Evolutionary conservation across 257 asterid species (phyloP).

Genomic region (Anisodus tanguticus): DNA sequence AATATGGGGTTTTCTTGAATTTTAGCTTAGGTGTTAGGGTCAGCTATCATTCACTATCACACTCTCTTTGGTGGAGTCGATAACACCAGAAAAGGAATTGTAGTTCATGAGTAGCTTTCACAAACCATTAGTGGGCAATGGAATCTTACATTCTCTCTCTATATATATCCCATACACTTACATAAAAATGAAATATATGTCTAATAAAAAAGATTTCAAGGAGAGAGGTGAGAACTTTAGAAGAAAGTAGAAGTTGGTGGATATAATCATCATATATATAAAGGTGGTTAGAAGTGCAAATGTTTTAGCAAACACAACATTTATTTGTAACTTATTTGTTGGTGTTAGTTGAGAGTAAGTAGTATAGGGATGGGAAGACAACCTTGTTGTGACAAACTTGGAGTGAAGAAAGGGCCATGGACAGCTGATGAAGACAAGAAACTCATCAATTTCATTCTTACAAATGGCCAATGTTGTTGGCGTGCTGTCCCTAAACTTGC

Average conservation of each 20-base stretch:
- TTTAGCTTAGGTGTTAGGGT: constrained; percentile 33
- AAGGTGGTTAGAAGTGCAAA: constrained; percentile 72
- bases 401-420: constrained; percentile 99
- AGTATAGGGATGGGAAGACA: constrained; percentile 73
- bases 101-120: constrained; percentile 70
- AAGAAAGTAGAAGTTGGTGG: constrained; percentile 39
- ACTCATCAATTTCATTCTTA: constrained; percentile 73
- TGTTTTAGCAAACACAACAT: constrained; percentile 23
- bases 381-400: constrained; percentile 96
- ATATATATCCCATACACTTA: neutral
- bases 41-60: constrained; percentile 64
- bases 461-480: constrained; percentile 98
- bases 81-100: constrained; percentile 56
- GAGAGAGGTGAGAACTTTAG: constrained; percentile 9
- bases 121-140: constrained; percentile 63
- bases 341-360: neutral
- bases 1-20: neutral
- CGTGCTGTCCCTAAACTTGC: constrained; percentile 96
- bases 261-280: constrained; percentile 49
- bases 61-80: constrained; percentile 45
- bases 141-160: constrained; percentile 9
- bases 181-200: constrained; percentile 10
- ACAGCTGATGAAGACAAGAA: constrained; percentile 95
- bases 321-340: neutral
- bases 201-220: constrained; percentile 11